These are phyloP conservation scores for Cornus controversa DNA, from an alignment of 148 eudicot species.

Conservation along the genomic window DNA sequence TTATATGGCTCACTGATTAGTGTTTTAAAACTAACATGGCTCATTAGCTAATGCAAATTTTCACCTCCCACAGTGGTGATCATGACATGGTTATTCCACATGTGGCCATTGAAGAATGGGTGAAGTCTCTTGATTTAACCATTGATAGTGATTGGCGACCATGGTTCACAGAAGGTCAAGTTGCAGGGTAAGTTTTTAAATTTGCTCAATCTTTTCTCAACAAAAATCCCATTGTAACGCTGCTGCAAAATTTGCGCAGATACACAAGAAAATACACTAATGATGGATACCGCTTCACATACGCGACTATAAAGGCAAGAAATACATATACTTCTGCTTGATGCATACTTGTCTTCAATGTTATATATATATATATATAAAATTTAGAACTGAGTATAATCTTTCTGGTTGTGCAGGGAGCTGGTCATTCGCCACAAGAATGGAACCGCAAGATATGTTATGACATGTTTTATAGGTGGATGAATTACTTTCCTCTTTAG, in stretches of 20 bases:
- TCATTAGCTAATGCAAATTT: too few species aligned
- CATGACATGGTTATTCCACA: constrained; percentile 21
- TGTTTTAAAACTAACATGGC: too few species aligned
- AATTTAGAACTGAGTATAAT: background rate
- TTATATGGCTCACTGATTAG: too few species aligned
- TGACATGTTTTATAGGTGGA: constrained; percentile 19
- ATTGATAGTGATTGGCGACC: constrained; percentile 18
- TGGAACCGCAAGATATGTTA: constrained; percentile 15
- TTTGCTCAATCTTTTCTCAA: too few species aligned
- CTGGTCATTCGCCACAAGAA: constrained; percentile 25
- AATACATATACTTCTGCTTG: background rate
- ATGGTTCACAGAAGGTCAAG: constrained; percentile 17
- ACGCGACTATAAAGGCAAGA: constrained; percentile 17
- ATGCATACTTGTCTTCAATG: too few species aligned
- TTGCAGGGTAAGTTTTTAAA: constrained; percentile 9
- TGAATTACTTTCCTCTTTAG: constrained; percentile 8
- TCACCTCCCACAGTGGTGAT: constrained; percentile 13
- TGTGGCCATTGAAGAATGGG: constrained; percentile 13
- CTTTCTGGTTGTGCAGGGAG: constrained; percentile 11
- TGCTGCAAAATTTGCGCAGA: background rate
- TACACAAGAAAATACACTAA: constrained; percentile 14
- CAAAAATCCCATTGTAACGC: too few species aligned
- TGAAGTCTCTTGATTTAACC: constrained; percentile 13
- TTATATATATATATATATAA: too few species aligned
- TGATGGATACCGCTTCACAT: constrained; percentile 17